A percentile compares a stretch with the other conserved stretches of the same genome.
phyloP scores from a whole-genome alignment of 2,329 filamentous ascomycete species.

The Orbilia javanica region DNA sequence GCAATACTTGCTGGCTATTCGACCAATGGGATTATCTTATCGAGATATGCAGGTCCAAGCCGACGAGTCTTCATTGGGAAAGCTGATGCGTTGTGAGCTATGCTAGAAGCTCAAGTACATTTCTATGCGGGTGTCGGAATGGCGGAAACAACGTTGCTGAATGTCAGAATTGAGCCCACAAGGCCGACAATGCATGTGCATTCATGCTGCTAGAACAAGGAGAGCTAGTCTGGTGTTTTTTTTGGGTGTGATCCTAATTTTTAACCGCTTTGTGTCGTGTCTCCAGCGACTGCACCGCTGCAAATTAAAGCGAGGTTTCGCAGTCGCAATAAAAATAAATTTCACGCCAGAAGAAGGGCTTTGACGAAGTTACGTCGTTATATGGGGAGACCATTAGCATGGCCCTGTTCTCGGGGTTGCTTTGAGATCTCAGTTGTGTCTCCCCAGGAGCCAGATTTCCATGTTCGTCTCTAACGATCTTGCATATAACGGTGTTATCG shows the following conservation, averaged over 20 bases:
- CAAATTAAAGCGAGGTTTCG: too few relatives aligned
- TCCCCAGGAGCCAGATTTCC: conserved; percentile 3
- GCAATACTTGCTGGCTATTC: conserved; percentile 8
- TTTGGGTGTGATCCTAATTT: conserved; percentile 17
- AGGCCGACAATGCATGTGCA: conserved; percentile 29
- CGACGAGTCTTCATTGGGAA: conserved; percentile 35
- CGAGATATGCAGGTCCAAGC: conserved; percentile 48
- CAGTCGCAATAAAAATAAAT: too few relatives aligned
- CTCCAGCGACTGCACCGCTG: too few relatives aligned
- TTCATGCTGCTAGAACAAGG: conserved; percentile 16
- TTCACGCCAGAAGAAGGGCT: not conserved
- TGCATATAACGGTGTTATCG: conserved; percentile 1
- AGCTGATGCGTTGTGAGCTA: conserved; percentile 36
- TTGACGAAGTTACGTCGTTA: not conserved
- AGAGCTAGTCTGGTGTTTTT: conserved; percentile 2
- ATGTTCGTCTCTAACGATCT: not conserved
- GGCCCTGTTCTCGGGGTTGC: conserved; percentile 1
- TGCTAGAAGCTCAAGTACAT: conserved; percentile 19
- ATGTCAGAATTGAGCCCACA: conserved; percentile 22
- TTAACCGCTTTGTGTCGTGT: not conserved
- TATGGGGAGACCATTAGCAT: not conserved
- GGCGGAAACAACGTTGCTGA: conserved; percentile 17
- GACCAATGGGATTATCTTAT: conserved; percentile 42
- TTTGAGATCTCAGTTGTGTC: not conserved
- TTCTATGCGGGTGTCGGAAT: conserved; percentile 37